Base-by-base conservation (phyloP, 805 yeast genomes). In the Yamadazyma laniorum region DNA sequence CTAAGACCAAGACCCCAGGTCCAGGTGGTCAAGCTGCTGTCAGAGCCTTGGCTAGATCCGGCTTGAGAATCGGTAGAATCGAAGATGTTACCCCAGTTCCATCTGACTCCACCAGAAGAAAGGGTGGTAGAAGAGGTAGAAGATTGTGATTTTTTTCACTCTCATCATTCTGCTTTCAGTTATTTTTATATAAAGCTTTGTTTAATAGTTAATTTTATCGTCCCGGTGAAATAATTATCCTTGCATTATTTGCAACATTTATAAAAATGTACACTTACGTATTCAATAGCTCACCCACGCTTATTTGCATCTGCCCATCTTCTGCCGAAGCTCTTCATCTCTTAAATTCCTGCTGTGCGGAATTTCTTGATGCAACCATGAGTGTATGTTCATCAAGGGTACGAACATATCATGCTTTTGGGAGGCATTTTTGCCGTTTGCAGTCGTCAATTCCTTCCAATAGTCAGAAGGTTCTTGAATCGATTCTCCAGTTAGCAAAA, bases 81-180 rank as follows among this genome's bases (percentile, higher is more conserved):
- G 99, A 95, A 82, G 99, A 93, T 75, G 99, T 93, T 59, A 93
- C 99, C 61, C 99, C 99, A 75, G 90, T 93, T 65, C 99, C 99
- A 75, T 93, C 99, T 60, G 99, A 93, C 77, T 90, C 98, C 65
- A 95, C 99, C 75, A 93, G 99, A 85, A 87, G 91, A 88, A 95
- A 93, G 95, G 99, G 99, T 88, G 99, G 99, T 87, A 93, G 99
- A 82, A 90, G 99, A 84, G 99, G 99, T 91, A 91, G 99, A 85
- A 89, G 99, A 86, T 85, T 90, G 77, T 87, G 75, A 76, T 58
- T 58, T 30, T 32, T 35, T 34, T 36, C 23, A 18, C 23, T 29
- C 35, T 30, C 33, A 33, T 38, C 19, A 13, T n/a, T n/a, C n/a
- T n/a, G n/a, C 29, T 32, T 9, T 15, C 14, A 18, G 15, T 14